Evolutionary conservation across 176 grass and related monocot genomes (phyloP), one percentile per base, ranked within the genome.

Genomic region (Musa itinerans): DNA sequence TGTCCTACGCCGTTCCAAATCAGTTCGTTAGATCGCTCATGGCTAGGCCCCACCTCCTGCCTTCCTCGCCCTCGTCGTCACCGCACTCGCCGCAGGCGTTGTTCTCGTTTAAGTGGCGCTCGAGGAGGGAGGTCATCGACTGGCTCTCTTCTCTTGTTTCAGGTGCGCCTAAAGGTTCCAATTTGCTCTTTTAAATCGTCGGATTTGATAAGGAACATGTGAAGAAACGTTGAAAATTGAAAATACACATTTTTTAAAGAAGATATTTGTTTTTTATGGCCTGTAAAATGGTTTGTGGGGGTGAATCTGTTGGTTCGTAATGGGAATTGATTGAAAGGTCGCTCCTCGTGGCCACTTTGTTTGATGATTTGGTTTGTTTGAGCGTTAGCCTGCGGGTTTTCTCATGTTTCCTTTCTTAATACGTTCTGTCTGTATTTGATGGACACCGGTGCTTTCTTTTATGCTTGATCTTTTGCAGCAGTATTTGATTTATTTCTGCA

Each of bases 51-150:
- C 16, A 20, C 12, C 50, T 50, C 49, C 43, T 52, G 49, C 63
- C 75, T 12, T 85, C 69, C 29, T 87, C 83, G n/a, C 78, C 74
- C 22, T 53, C 79, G 75, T 79, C 76, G 26, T 81, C 83, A 23
- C 62, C 34, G 12, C 67, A 74, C 69, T 69, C 65, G 83, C 62
- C 57, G 74, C 78, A 24, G 73, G 29, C 79, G 50, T 70, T 53
- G 55, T 50, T 75, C 0, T 83, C 80, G 20, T 76, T 87, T 71
- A 87, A 83, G 80, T 97, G 87, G 93, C 84, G 90, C 79, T 90
- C 93, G 7, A 81, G 93, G 79, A 78, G 93, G 63, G 93, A 97
- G 87, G 90, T 97, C 59, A 81, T 97, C 65, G 93, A 97, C 56
- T 97, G 93, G 90, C 77, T 97, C 14, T 88, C 87, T 23, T 92